Evolutionary conservation across 1,139 yeast species (phyloP).

Genomic region (Scheffersomyces titani): DNA sequence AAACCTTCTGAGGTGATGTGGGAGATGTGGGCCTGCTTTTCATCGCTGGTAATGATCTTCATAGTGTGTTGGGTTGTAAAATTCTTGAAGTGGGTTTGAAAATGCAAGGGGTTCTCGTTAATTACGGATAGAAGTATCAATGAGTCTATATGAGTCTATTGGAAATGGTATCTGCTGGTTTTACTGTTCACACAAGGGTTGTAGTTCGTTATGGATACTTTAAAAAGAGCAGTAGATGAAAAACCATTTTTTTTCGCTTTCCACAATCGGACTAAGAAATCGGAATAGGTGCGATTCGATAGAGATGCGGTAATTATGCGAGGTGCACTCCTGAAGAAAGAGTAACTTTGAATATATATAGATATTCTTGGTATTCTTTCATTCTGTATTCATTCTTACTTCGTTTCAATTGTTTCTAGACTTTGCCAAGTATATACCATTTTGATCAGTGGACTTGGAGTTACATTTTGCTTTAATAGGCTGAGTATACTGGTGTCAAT

Average conservation of each 20-base stretch:
- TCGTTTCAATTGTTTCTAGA: not conserved
- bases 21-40: constrained; percentile 42
- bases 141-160: too few species aligned
- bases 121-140: too few species aligned
- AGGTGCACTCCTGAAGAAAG: not conserved
- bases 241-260: not conserved
- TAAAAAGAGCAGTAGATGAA: not conserved
- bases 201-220: not conserved
- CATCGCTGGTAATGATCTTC: constrained; percentile 44
- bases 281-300: not conserved
- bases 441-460: not conserved
- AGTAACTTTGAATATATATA: not conserved
- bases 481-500: not conserved
- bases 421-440: not conserved
- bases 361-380: too few species aligned
- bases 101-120: not conserved
- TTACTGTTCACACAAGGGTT: not conserved
- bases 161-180: not conserved
- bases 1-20: constrained; percentile 39
- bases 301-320: not conserved
- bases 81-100: too few species aligned
- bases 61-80: constrained; percentile 15
- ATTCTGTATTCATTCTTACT: not conserved
- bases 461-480: not conserved
- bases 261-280: not conserved